A percentile compares a stretch with the other conserved stretches of the same genome.
phyloP scores from a whole-genome alignment of 2,329 filamentous ascomycete species.

The Cercospora berteroae region DNA sequence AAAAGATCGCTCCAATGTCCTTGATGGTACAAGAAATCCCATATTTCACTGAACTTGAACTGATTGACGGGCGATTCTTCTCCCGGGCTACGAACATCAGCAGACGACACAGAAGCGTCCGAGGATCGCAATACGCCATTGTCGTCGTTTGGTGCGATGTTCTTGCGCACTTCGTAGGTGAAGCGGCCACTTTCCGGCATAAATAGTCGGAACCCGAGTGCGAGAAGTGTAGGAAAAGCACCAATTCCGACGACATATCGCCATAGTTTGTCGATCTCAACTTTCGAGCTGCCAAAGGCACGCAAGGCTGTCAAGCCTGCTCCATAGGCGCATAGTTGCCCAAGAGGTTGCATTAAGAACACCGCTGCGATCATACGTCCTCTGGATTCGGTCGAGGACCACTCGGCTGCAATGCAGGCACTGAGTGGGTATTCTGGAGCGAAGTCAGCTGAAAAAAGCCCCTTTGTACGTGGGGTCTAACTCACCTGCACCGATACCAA shows the following conservation, averaged over 20 bases:
- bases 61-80: constrained; percentile 24
- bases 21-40: constrained; percentile 23
- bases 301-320: constrained; percentile 22
- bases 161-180: constrained; percentile 40
- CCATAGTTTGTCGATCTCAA: constrained; percentile 42
- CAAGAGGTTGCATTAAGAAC: constrained; percentile 45
- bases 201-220: constrained; percentile 41
- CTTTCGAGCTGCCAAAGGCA: constrained; percentile 31
- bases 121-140: neutral
- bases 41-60: constrained; percentile 18
- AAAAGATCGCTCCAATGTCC: constrained; percentile 26
- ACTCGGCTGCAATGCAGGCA: constrained; percentile 43
- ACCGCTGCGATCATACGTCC: constrained; percentile 45
- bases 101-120: neutral
- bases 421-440: constrained; percentile 36
- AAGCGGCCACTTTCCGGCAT: constrained; percentile 45
- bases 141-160: constrained; percentile 35
- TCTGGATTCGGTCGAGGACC: constrained; percentile 39
- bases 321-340: constrained; percentile 38
- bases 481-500: constrained; percentile 39
- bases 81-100: constrained; percentile 7
- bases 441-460: neutral
- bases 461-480: neutral
- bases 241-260: constrained; percentile 43
- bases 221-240: constrained; percentile 40